These are phyloP conservation scores for Clarireedia hainanense DNA, from an alignment of 2,329 filamentous ascomycete species.

Conservation along the genomic window DNA sequence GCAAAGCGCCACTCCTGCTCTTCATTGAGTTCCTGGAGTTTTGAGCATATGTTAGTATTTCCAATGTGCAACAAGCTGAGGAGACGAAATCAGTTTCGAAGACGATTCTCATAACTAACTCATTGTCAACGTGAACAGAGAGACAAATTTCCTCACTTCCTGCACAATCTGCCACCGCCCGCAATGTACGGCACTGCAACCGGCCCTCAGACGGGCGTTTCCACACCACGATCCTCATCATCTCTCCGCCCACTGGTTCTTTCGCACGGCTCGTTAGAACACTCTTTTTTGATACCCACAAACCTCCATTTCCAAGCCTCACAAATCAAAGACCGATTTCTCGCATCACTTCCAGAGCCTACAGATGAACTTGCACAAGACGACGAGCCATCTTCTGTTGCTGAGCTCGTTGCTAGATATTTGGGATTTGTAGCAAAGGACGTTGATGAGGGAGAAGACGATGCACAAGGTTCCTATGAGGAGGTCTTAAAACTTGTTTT, in stretches of 20 bases:
- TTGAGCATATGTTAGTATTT: conserved; percentile 14
- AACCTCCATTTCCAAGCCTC: conserved; percentile 93
- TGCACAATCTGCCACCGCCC: conserved; percentile 14
- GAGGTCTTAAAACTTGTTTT: conserved; percentile 88
- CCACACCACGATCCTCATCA: conserved; percentile 87
- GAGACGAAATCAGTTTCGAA: neutral
- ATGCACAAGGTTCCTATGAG: conserved; percentile 77
- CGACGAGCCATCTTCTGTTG: conserved; percentile 94
- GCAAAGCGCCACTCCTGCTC: conserved; percentile 26
- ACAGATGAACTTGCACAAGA: conserved; percentile 97
- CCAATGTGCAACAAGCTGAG: neutral
- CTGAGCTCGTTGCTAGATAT: conserved; percentile 89
- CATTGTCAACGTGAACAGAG: conserved; percentile 3
- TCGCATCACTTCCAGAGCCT: conserved; percentile 73
- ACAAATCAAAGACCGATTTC: conserved; percentile 87
- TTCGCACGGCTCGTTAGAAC: conserved; percentile 89
- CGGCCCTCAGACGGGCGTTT: conserved; percentile 89
- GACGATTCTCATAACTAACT: neutral
- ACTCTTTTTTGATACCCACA: conserved; percentile 91
- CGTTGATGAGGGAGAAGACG: conserved; percentile 88
- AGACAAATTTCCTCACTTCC: conserved; percentile 9
- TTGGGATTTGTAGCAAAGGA: conserved; percentile 83
- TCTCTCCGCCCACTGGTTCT: conserved; percentile 88
- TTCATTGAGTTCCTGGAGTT: conserved; percentile 31
- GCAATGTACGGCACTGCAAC: conserved; percentile 81